Evolutionary conservation across 1,284 basidiomycete genomes (phyloP).

Genomic region (Papiliotrema terrestris): DNA sequence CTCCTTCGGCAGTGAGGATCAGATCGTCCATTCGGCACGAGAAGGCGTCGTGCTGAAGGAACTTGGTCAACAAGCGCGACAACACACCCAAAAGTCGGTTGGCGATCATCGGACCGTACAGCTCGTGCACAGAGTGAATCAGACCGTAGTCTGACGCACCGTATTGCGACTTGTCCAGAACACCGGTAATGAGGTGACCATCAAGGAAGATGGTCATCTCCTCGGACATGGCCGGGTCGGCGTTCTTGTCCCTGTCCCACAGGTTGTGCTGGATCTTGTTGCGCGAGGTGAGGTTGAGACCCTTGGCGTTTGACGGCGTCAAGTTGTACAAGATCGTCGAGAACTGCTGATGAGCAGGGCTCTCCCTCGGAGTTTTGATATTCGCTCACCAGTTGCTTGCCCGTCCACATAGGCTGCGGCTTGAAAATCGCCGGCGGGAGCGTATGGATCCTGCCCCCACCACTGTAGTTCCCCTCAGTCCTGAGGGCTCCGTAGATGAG

Average conservation of each 20-base stretch:
- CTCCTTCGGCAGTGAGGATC: slow-evolving; percentile 78
- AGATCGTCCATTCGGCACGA: slow-evolving; percentile 99
- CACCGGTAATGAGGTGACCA: slow-evolving; percentile 86
- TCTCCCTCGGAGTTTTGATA: not conserved
- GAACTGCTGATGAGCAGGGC: slow-evolving; percentile 56
- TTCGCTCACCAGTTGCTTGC: slow-evolving; percentile 85
- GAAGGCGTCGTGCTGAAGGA: slow-evolving; percentile 93
- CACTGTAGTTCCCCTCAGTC: slow-evolving; percentile 75
- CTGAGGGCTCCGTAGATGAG: slow-evolving; percentile 91
- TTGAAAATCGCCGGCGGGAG: slow-evolving; percentile 90
- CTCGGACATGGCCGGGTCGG: slow-evolving; percentile 58
- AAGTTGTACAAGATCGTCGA: slow-evolving; percentile 90
- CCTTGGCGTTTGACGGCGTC: slow-evolving; percentile 74
- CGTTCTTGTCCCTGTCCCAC: slow-evolving; percentile 58
- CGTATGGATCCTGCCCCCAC: slow-evolving; percentile 69
- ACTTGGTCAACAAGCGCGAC: slow-evolving; percentile 93
- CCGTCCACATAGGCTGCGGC: slow-evolving; percentile 89
- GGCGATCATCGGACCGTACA: slow-evolving; percentile 89
- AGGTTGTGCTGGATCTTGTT: slow-evolving; percentile 80
- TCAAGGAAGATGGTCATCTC: slow-evolving; percentile 87
- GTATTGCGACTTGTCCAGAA: slow-evolving; percentile 96
- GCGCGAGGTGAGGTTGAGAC: slow-evolving; percentile 80
- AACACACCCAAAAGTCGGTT: slow-evolving; percentile 90
- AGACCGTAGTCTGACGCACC: slow-evolving; percentile 95
- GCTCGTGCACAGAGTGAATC: slow-evolving; percentile 96